Evolutionary conservation across 441 rosid genomes (phyloP).

Genomic region (Eutrema salsugineum): DNA sequence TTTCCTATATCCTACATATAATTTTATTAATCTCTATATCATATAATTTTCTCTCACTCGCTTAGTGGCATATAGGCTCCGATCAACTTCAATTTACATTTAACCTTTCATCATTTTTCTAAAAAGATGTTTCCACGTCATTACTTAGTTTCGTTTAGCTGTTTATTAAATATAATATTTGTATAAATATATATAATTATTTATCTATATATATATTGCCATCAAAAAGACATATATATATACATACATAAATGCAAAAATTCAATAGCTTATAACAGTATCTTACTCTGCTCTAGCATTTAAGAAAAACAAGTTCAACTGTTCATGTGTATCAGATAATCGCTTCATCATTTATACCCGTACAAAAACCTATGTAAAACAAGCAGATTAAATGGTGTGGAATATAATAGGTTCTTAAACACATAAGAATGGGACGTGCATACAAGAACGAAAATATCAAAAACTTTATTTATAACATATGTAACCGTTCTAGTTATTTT

Average conservation of each 20-base stretch:
- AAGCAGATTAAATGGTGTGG: background rate
- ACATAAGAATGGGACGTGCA: background rate
- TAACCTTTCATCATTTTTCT: background rate
- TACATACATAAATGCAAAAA: background rate
- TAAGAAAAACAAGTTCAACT: background rate
- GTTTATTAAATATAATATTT: background rate
- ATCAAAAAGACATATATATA: too few relatives aligned
- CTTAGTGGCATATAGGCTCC: slow-evolving; percentile 28
- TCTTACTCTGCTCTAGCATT: background rate
- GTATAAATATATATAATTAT: too few relatives aligned
- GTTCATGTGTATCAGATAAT: background rate
- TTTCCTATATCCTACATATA: background rate
- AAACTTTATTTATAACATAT: background rate
- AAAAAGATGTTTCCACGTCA: background rate
- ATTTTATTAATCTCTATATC: background rate
- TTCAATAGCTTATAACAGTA: background rate
- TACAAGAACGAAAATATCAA: background rate
- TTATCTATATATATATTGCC: background rate
- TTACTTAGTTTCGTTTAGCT: background rate
- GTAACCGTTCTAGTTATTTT: background rate
- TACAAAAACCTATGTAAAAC: background rate
- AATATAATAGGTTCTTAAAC: background rate
- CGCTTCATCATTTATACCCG: background rate
- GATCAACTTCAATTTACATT: background rate
- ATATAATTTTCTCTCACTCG: background rate